Evolutionary conservation across 192 early-diverging fungal species (phyloP).

Genomic region (Coemansia guatemalensis): DNA sequence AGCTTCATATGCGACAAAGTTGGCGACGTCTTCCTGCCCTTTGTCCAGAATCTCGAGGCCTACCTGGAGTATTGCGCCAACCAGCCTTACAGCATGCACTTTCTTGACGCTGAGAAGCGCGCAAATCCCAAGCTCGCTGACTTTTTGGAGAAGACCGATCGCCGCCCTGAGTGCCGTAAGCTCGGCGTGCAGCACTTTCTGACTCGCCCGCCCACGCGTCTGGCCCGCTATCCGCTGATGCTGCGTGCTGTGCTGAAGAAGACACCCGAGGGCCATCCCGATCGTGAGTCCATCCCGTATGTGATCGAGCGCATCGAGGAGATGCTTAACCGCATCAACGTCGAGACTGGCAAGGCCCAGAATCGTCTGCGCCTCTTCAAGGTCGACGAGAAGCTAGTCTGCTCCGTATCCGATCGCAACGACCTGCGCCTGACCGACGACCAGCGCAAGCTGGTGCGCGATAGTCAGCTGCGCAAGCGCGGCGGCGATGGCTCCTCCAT

Average conservation of each 20-base stretch:
- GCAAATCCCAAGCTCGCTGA: slow-evolving; percentile 64
- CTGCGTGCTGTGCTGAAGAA: slow-evolving; percentile 79
- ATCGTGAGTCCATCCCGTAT: slow-evolving; percentile 69
- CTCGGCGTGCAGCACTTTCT: slow-evolving; percentile 85
- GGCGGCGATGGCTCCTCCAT: slow-evolving; percentile 65
- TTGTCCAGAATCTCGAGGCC: slow-evolving; percentile 68
- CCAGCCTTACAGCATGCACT: slow-evolving; percentile 78
- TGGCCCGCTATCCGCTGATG: slow-evolving; percentile 84
- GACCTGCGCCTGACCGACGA: slow-evolving; percentile 72
- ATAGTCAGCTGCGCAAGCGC: slow-evolving; percentile 77
- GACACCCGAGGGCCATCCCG: slow-evolving; percentile 79
- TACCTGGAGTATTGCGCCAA: slow-evolving; percentile 87
- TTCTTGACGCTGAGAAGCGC: slow-evolving; percentile 77
- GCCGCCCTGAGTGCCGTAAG: slow-evolving; percentile 75
- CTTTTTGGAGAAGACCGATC: slow-evolving; percentile 80
- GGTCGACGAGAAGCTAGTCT: slow-evolving; percentile 67
- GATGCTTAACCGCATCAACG: slow-evolving; percentile 77
- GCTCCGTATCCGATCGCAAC: slow-evolving; percentile 58
- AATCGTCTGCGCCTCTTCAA: slow-evolving; percentile 80
- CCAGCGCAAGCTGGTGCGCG: slow-evolving; percentile 70
- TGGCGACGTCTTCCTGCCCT: slow-evolving; percentile 80
- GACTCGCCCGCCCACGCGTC: slow-evolving; percentile 81
- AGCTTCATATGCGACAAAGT: slow-evolving; percentile 75
- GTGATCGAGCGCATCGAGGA: slow-evolving; percentile 71
- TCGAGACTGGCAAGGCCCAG: slow-evolving; percentile 85